phyloP scores from a whole-genome alignment of 352 stramenopile species.

The Globisporangium middletonii region DNA sequence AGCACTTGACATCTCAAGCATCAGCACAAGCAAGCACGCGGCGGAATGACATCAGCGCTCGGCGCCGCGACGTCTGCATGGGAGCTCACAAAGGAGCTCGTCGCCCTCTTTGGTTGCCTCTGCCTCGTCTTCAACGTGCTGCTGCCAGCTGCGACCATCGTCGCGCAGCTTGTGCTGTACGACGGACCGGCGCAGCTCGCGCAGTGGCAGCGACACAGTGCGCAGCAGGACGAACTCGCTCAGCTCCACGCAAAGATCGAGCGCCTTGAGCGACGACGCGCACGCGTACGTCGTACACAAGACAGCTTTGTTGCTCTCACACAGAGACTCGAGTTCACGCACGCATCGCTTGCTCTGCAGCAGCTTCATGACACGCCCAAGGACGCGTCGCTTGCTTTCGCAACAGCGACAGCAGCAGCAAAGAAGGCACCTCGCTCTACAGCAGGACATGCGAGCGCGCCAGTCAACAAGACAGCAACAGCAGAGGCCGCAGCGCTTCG shows the following conservation, averaged over 20 bases:
- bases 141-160: conserved; percentile 22
- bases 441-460: no score
- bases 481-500: no score
- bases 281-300: neutral
- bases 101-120: conserved; percentile 42
- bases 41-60: neutral
- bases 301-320: no score
- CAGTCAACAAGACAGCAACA: no score
- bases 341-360: conserved; percentile 1
- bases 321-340: neutral
- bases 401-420: no score
- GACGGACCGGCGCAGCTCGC: conserved; percentile 29
- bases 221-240: conserved; percentile 37
- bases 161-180: conserved; percentile 22
- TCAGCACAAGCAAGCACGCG: neutral
- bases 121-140: conserved; percentile 38
- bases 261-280: conserved; percentile 2
- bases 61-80: neutral
- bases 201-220: conserved; percentile 28
- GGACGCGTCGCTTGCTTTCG: no score
- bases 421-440: no score
- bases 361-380: neutral
- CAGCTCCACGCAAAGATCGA: conserved; percentile 29
- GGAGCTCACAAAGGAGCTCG: conserved; percentile 24
- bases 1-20: neutral